Evolutionary conservation across 2,329 filamentous ascomycete species (phyloP).

Genomic region (Aspergillus sp.): DNA sequence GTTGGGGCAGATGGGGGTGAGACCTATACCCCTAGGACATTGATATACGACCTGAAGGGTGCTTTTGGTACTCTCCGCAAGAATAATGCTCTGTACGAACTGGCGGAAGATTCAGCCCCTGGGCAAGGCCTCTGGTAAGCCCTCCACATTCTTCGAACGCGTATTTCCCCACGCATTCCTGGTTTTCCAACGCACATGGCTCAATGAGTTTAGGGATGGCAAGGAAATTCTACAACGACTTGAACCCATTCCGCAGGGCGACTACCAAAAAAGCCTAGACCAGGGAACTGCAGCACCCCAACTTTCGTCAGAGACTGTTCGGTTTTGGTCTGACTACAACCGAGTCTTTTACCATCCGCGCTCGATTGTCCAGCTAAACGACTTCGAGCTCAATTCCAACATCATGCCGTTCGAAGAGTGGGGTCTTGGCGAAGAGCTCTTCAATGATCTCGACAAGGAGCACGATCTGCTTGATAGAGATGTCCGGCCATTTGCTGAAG

Average conservation of each 20-base stretch:
- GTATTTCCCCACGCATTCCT: neutral
- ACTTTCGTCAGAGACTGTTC: slow-evolving; percentile 72
- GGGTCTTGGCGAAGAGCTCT: slow-evolving; percentile 74
- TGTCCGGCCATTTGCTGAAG: slow-evolving; percentile 83
- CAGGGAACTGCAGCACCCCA: slow-evolving; percentile 66
- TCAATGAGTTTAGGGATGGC: slow-evolving; percentile 60
- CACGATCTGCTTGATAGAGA: slow-evolving; percentile 91
- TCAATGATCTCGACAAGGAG: slow-evolving; percentile 72
- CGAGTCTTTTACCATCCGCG: slow-evolving; percentile 89
- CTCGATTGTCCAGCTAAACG: slow-evolving; percentile 83
- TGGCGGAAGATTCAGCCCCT: slow-evolving; percentile 43
- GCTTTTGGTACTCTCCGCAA: slow-evolving; percentile 87
- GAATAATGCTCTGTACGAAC: slow-evolving; percentile 85
- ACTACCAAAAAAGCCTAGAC: slow-evolving; percentile 82
- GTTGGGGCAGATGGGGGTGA: slow-evolving; percentile 82
- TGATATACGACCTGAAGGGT: slow-evolving; percentile 95
- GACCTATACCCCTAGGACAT: slow-evolving; percentile 86
- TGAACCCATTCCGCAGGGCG: slow-evolving; percentile 67
- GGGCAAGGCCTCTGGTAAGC: slow-evolving; percentile 52
- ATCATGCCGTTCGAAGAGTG: slow-evolving; percentile 83
- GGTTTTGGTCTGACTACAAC: slow-evolving; percentile 97
- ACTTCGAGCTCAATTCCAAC: slow-evolving; percentile 81
- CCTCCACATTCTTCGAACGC: neutral
- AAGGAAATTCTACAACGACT: slow-evolving; percentile 71
- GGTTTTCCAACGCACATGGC: neutral